phyloP scores from a whole-genome alignment of 495 filamentous ascomycete species.

The Penicillium canariense region DNA sequence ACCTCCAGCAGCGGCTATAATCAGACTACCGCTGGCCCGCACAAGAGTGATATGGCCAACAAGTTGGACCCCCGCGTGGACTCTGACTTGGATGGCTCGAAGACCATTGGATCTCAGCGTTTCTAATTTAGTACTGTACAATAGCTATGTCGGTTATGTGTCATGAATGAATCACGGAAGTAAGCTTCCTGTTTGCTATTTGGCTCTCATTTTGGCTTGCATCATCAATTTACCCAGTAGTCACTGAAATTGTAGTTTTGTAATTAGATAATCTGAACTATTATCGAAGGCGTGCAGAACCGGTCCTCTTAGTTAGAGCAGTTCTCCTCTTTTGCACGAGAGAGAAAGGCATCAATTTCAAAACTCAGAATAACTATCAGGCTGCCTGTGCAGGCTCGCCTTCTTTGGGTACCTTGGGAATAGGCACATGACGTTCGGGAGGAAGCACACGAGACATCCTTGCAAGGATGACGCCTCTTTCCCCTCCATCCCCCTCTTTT shows the following conservation, averaged over 20 bases:
- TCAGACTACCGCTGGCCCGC: conserved; percentile 28
- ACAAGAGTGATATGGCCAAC: conserved; percentile 53
- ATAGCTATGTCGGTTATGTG: conserved; percentile 11
- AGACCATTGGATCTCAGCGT: conserved; percentile 19
- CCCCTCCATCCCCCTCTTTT: neutral
- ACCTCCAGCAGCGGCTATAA: conserved; percentile 14
- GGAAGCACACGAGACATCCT: neutral
- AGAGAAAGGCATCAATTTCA: too few relatives aligned
- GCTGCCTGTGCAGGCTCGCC: too few relatives aligned
- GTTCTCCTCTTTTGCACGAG: too few relatives aligned
- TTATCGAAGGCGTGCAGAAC: too few relatives aligned
- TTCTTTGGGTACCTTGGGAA: too few relatives aligned
- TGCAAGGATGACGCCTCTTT: neutral
- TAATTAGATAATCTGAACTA: too few relatives aligned
- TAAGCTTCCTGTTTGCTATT: too few relatives aligned
- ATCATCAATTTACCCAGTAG: too few relatives aligned
- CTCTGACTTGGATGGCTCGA: conserved; percentile 22
- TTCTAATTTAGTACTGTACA: conserved; percentile 8
- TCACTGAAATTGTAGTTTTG: too few relatives aligned
- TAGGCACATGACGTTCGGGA: neutral
- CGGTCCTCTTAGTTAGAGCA: too few relatives aligned
- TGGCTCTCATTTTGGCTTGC: too few relatives aligned
- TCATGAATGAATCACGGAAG: neutral
- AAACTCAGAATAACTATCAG: too few relatives aligned
- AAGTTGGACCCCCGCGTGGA: conserved; percentile 47